phyloP scores from a whole-genome alignment of 768 basidiomycete species.

The Panus rudis region DNA sequence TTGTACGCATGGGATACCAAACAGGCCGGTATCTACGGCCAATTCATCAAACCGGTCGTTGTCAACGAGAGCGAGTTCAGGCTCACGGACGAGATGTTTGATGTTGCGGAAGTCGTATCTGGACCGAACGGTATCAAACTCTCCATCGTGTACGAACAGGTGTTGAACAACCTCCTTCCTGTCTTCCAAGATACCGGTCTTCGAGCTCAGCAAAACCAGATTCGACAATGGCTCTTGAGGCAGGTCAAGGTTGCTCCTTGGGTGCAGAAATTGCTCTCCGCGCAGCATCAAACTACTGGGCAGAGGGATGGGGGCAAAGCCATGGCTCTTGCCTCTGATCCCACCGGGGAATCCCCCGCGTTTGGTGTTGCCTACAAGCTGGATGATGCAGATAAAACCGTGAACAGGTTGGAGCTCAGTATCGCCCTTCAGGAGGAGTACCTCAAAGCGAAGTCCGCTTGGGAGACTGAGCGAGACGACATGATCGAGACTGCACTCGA shows the following conservation, averaged over 20 bases:
- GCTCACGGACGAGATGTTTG: conserved; percentile 23
- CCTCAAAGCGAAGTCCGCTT: conserved; percentile 21
- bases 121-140: conserved; percentile 23
- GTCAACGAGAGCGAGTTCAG: conserved; percentile 25
- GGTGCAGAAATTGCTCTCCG: conserved; percentile 15
- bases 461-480: conserved; percentile 23
- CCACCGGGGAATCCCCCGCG: background rate
- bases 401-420: conserved; percentile 24
- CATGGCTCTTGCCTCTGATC: background rate
- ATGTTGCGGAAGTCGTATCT: conserved; percentile 15
- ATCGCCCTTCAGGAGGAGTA: conserved; percentile 23
- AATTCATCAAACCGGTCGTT: conserved; percentile 22
- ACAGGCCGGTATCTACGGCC: conserved; percentile 23
- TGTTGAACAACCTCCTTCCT: conserved; percentile 23
- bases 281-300: conserved; percentile 7
- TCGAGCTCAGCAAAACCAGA: conserved; percentile 18
- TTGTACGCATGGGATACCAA: conserved; percentile 21
- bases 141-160: conserved; percentile 23
- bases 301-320: background rate
- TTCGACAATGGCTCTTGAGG: conserved; percentile 22
- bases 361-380: conserved; percentile 4
- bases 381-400: conserved; percentile 4
- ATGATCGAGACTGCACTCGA: conserved; percentile 17
- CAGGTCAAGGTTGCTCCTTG: conserved; percentile 17
- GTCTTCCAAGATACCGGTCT: conserved; percentile 12